A percentile compares a stretch with the other conserved stretches of the same genome.
phyloP scores from a whole-genome alignment of 2,329 filamentous ascomycete species.

The Phialophora macrospora region DNA sequence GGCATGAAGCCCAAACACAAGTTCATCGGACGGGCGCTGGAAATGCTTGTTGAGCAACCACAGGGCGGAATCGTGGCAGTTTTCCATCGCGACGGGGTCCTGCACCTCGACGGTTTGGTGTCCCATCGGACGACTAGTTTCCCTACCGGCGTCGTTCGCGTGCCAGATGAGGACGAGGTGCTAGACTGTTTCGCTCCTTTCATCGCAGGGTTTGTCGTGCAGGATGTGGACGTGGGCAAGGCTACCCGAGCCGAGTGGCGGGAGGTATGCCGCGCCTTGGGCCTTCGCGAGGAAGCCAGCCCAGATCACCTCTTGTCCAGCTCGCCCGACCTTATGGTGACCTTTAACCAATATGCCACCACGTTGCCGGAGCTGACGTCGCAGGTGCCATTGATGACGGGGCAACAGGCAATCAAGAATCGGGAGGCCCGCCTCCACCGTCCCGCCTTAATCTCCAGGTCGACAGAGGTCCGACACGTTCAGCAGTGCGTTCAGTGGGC shows the following conservation, averaged over 20 bases:
- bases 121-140: slow-evolving; percentile 56
- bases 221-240: slow-evolving; percentile 36
- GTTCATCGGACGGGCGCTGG: slow-evolving; percentile 55
- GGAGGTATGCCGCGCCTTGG: slow-evolving; percentile 57
- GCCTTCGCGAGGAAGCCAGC: slow-evolving; percentile 46
- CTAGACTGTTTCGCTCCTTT: slow-evolving; percentile 61
- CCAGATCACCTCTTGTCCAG: slow-evolving; percentile 55
- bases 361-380: slow-evolving; percentile 51
- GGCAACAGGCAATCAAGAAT: slow-evolving; percentile 54
- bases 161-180: slow-evolving; percentile 53
- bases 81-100: slow-evolving; percentile 58
- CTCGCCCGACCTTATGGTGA: slow-evolving; percentile 56
- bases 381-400: slow-evolving; percentile 47
- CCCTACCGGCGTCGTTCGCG: slow-evolving; percentile 50
- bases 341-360: slow-evolving; percentile 56
- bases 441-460: slow-evolving; percentile 54
- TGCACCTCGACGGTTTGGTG: slow-evolving; percentile 56
- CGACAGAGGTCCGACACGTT: slow-evolving; percentile 55
- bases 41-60: slow-evolving; percentile 52
- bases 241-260: slow-evolving; percentile 54
- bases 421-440: slow-evolving; percentile 42
- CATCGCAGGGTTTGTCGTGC: slow-evolving; percentile 53
- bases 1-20: slow-evolving; percentile 58
- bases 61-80: slow-evolving; percentile 53
- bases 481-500: slow-evolving; percentile 65